Evolutionary conservation across 75 land plant species (phyloP).

Genomic region (Selaginella tamariscina): DNA sequence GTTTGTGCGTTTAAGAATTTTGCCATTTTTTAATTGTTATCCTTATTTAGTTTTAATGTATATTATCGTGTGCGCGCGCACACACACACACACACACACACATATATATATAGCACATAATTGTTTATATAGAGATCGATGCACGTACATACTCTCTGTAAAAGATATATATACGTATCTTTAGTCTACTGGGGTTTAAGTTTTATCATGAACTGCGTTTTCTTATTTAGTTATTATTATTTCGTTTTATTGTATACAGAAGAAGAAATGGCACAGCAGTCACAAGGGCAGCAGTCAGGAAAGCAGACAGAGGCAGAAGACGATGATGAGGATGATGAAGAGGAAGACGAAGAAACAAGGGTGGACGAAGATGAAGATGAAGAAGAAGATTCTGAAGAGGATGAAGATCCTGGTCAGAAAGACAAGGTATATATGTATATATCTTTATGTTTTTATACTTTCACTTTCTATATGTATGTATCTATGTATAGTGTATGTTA

Average conservation of each 20-base stretch:
- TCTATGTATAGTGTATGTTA: not conserved
- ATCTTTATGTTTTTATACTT: not conserved
- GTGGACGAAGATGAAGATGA: slow-evolving; percentile 31
- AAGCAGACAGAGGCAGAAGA: slow-evolving; percentile 5
- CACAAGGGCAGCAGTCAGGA: slow-evolving; percentile 3
- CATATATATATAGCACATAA: no score
- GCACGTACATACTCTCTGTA: no score
- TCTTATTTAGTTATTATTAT: not conserved
- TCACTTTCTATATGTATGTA: not conserved
- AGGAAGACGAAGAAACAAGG: slow-evolving; percentile 22
- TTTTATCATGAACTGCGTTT: no score
- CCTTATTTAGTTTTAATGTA: no score
- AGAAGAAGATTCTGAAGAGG: slow-evolving; percentile 22
- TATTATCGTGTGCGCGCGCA: no score
- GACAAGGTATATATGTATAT: not conserved
- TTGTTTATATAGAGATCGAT: no score
- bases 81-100: no score
- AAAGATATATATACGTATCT: no score
- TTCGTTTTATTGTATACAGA: not conserved
- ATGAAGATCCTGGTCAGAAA: slow-evolving; percentile 13
- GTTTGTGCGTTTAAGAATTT: no score
- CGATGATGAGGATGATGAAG: slow-evolving; percentile 16
- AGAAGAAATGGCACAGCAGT: slow-evolving; percentile 4
- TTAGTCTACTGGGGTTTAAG: no score
- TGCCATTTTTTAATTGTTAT: no score